Conservation (phyloP, 1,139 yeast genomes). For the Yamadazyma conglobata region DNA sequence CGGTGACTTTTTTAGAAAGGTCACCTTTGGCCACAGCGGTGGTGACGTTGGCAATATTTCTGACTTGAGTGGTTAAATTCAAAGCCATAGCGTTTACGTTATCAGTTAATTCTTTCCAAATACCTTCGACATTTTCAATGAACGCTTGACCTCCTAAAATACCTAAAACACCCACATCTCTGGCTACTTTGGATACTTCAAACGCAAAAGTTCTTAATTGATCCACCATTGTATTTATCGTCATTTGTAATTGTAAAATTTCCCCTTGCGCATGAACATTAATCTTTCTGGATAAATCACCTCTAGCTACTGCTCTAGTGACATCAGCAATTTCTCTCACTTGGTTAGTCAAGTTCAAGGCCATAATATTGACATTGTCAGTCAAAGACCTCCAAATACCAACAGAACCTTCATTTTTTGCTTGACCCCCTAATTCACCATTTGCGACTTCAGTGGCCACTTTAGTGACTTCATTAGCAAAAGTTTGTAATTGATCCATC, state of each 20-base stretch:
- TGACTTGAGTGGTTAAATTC: conserved; percentile 80
- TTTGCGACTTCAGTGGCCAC: conserved; percentile 89
- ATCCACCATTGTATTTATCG: conserved; percentile 85
- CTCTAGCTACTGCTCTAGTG: conserved; percentile 78
- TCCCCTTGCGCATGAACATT: conserved; percentile 86
- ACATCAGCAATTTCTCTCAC: conserved; percentile 85
- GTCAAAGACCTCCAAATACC: conserved; percentile 86
- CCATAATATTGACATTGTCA: conserved; percentile 85
- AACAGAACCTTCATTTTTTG: conserved; percentile 75
- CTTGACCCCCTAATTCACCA: conserved; percentile 87
- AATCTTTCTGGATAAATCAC: conserved; percentile 72
- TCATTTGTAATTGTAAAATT: conserved; percentile 71
- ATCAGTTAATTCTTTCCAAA: conserved; percentile 86
- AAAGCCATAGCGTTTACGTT: conserved; percentile 90
- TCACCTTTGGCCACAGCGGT: conserved; percentile 94
- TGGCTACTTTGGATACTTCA: conserved; percentile 83
- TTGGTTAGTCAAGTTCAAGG: conserved; percentile 78
- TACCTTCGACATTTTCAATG: conserved; percentile 80
- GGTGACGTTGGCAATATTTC: conserved; percentile 87
- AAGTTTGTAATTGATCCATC: conserved; percentile 84
- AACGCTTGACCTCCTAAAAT: conserved; percentile 85
- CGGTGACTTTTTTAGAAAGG: conserved; percentile 78
- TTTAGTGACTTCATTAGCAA: conserved; percentile 78
- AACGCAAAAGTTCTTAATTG: conserved; percentile 84
- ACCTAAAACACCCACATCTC: conserved; percentile 89